Evolutionary conservation across 495 filamentous ascomycete genomes (phyloP).

Genomic region (Monascus purpureus): DNA sequence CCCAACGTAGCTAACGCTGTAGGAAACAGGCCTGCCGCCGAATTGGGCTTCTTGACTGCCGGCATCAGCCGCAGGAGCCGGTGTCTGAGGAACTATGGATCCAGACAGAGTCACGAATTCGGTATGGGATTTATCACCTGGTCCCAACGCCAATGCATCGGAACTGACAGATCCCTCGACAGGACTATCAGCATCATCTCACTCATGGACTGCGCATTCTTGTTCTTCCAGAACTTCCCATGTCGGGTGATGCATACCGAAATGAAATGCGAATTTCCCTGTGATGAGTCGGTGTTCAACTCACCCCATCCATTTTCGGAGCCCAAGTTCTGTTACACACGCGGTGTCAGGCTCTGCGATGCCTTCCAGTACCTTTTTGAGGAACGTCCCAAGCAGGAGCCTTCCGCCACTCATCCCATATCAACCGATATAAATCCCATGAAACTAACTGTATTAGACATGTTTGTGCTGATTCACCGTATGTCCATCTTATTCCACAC

Average conservation of each 20-base stretch:
- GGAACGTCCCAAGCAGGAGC: constrained; percentile 3
- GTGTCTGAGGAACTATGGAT: constrained; percentile 25
- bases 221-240: constrained; percentile 31
- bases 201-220: constrained; percentile 30
- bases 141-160: not conserved
- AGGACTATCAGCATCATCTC: constrained; percentile 26
- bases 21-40: constrained; percentile 20
- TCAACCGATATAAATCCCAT: constrained; percentile 3
- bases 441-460: constrained; percentile 22
- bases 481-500: constrained; percentile 3
- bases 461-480: constrained; percentile 33
- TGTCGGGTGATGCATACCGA: constrained; percentile 24
- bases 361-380: constrained; percentile 26
- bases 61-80: constrained; percentile 18
- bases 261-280: constrained; percentile 27
- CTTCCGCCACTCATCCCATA: not conserved
- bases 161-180: constrained; percentile 5
- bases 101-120: constrained; percentile 29
- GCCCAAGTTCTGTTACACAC: constrained; percentile 20
- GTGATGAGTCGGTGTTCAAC: constrained; percentile 21
- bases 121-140: constrained; percentile 10
- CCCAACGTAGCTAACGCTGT: constrained; percentile 2
- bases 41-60: constrained; percentile 19
- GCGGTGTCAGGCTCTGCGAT: constrained; percentile 16
- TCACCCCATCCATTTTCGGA: constrained; percentile 27